Evolutionary conservation across 306 rosid genomes (phyloP).

Genomic region (Cucurbita moschata): DNA sequence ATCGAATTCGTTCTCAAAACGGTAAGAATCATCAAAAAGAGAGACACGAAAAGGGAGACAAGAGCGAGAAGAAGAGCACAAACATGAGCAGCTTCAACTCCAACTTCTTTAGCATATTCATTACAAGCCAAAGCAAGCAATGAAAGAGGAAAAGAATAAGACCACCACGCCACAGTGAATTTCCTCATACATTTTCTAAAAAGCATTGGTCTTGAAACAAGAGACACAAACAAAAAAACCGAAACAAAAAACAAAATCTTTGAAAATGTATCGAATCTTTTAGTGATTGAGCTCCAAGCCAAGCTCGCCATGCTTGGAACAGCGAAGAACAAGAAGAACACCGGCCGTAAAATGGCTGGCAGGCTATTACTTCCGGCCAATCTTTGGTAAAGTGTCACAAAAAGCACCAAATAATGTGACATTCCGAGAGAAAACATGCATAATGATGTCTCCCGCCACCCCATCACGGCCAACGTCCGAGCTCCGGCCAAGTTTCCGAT

Average conservation of each 20-base stretch:
- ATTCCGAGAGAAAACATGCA: constrained; percentile 17
- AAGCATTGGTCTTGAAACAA: constrained; percentile 15
- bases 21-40: constrained; percentile 8
- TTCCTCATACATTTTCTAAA: constrained; percentile 18
- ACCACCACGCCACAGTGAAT: constrained; percentile 29
- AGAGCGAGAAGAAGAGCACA: constrained; percentile 7
- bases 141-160: constrained; percentile 22
- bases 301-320: constrained; percentile 23
- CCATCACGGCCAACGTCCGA: constrained; percentile 17
- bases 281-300: constrained; percentile 18
- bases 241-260: constrained; percentile 24
- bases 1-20: constrained; percentile 2
- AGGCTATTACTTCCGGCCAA: constrained; percentile 7
- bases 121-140: constrained; percentile 16
- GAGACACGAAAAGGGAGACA: constrained; percentile 11
- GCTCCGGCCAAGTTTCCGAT: constrained; percentile 22
- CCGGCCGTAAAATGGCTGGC: constrained; percentile 13
- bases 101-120: constrained; percentile 14
- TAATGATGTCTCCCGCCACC: constrained; percentile 14
- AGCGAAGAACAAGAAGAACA: constrained; percentile 19
- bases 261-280: constrained; percentile 11
- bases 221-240: constrained; percentile 14
- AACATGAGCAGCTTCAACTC: constrained; percentile 9
- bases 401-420: constrained; percentile 20
- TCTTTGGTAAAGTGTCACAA: constrained; percentile 25